A percentile compares a stretch with the other conserved stretches of the same genome.
Evolutionary conservation across 108 stramenopile species (phyloP).

Genomic region (Nitzschia sp.): DNA sequence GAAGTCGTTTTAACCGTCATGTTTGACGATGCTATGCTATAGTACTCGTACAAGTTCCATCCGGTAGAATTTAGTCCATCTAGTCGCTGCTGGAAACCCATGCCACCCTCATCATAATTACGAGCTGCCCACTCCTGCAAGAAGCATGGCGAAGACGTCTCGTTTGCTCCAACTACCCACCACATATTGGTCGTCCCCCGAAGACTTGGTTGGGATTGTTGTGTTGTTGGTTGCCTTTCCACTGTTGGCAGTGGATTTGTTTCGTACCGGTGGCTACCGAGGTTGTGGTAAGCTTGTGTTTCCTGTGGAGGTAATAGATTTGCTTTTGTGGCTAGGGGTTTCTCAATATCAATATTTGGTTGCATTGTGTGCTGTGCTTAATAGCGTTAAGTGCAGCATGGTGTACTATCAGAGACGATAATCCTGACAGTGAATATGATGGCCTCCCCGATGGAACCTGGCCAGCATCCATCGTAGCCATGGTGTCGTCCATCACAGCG

Average conservation of each 20-base stretch:
- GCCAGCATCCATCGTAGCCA: neutral
- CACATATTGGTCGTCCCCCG: neutral
- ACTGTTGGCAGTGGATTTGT: neutral
- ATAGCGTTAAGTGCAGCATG: neutral
- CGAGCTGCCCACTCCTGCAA: no score
- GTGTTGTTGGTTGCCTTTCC: neutral
- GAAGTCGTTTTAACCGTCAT: no score
- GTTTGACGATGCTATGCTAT: no score
- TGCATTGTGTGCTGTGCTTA: neutral
- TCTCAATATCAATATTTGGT: no score
- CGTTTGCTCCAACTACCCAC: no score
- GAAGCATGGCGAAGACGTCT: no score
- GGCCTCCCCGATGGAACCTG: neutral
- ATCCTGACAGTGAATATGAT: neutral
- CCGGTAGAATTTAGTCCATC: no score
- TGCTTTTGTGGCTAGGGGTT: no score
- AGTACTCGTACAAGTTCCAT: no score
- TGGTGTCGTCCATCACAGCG: constrained; percentile 24
- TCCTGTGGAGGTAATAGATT: neutral
- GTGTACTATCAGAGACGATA: neutral
- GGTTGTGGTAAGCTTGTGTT: constrained; percentile 1
- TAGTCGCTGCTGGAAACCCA: no score
- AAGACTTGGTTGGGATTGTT: neutral
- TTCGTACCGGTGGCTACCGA: neutral
- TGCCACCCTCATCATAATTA: no score